These are phyloP conservation scores for Blastobotrys serpentis DNA, from an alignment of 1,139 yeast species.

Conservation along the genomic window DNA sequence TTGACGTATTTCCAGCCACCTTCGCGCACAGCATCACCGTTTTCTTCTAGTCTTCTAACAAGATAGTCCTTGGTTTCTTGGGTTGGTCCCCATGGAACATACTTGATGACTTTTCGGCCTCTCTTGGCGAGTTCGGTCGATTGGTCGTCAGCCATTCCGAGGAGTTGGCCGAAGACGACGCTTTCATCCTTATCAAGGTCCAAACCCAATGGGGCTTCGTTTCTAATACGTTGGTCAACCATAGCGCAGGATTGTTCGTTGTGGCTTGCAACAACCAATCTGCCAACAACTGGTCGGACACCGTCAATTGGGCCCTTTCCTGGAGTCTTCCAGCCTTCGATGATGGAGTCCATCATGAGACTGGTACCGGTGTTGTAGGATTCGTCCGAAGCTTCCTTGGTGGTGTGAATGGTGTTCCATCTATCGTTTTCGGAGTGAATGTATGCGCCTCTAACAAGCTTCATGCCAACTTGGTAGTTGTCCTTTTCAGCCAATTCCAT, in stretches of 20 bases:
- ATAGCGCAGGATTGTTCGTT: slow-evolving; percentile 74
- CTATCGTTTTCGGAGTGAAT: slow-evolving; percentile 85
- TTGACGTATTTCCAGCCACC: slow-evolving; percentile 64
- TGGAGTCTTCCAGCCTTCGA: slow-evolving; percentile 48
- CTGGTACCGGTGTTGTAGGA: slow-evolving; percentile 73
- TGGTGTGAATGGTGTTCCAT: slow-evolving; percentile 60
- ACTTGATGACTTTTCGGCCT: slow-evolving; percentile 76
- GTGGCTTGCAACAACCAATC: slow-evolving; percentile 90
- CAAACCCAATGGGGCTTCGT: slow-evolving; percentile 31
- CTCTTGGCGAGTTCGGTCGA: slow-evolving; percentile 70
- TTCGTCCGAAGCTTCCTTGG: slow-evolving; percentile 73
- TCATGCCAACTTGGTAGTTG: slow-evolving; percentile 74
- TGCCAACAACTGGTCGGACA: slow-evolving; percentile 54
- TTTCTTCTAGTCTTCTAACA: slow-evolving; percentile 89
- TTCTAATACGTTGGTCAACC: slow-evolving; percentile 57
- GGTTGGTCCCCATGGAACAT: slow-evolving; percentile 99
- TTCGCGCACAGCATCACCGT: slow-evolving; percentile 94
- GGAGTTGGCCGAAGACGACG: slow-evolving; percentile 82
- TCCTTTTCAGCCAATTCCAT: slow-evolving; percentile 60
- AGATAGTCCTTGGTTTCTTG: slow-evolving; percentile 89
- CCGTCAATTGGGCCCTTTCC: slow-evolving; percentile 25
- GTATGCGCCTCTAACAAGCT: slow-evolving; percentile 97
- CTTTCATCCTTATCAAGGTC: slow-evolving; percentile 38
- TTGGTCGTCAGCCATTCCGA: slow-evolving; percentile 94
- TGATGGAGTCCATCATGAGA: slow-evolving; percentile 61